phyloP scores from a whole-genome alignment of 495 filamentous ascomycete species.

The Bathelium albidoporum region DNA sequence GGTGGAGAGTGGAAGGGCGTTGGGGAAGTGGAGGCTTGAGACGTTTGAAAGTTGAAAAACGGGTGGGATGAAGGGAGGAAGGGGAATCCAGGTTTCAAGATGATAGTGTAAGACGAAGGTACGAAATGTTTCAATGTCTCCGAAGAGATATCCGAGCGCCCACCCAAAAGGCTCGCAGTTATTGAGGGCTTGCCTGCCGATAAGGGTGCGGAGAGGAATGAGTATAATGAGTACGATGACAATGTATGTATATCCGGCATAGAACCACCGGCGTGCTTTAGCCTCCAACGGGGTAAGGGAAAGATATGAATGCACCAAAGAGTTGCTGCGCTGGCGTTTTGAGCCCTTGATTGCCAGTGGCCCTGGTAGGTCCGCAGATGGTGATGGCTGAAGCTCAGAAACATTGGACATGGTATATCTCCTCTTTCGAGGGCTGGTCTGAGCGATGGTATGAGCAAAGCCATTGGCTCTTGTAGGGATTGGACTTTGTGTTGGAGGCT shows the following conservation, averaged over 20 bases:
- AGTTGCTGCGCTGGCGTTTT: not conserved
- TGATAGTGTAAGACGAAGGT: constrained; percentile 42
- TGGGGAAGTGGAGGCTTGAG: not conserved
- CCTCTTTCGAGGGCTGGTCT: not conserved
- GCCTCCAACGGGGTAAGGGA: constrained; percentile 73
- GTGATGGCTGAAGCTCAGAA: not conserved
- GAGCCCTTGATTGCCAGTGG: not conserved
- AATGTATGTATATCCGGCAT: constrained; percentile 67
- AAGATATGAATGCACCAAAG: constrained; percentile 54
- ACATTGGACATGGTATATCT: constrained; percentile 13
- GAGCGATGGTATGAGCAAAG: not conserved
- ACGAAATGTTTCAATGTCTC: constrained; percentile 48
- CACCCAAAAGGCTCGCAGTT: constrained; percentile 79
- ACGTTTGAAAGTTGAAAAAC: not conserved
- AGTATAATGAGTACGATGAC: constrained; percentile 54
- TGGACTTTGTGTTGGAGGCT: constrained; percentile 1
- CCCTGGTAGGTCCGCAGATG: not conserved
- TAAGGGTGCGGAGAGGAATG: constrained; percentile 58
- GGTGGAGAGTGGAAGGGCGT: constrained; percentile 6
- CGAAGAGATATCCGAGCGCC: constrained; percentile 83
- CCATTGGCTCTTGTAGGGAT: not conserved
- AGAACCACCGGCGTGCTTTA: constrained; percentile 64
- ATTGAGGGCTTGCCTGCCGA: constrained; percentile 53
- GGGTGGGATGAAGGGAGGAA: constrained; percentile 38
- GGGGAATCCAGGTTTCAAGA: constrained; percentile 63